Percentiles rank a stretch among this genome's conserved stretches.
These are phyloP conservation scores for Trichopus zeylanicus DNA, from an alignment of 116 monocot genomes.

Conservation along the genomic window DNA sequence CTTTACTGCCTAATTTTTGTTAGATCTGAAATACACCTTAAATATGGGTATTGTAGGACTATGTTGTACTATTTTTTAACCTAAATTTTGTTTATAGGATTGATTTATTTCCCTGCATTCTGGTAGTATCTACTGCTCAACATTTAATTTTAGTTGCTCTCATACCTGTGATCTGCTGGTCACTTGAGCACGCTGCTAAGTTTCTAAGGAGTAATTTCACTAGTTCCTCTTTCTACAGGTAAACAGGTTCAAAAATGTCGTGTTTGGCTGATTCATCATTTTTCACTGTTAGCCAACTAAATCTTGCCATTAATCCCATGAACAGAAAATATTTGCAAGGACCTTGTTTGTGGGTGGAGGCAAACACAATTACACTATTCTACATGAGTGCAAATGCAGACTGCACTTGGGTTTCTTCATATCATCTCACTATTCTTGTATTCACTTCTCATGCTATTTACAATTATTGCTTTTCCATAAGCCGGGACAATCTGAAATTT, in stretches of 20 bases:
- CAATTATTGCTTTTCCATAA: constrained; percentile 4
- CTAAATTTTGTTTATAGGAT: background rate
- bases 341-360: constrained; percentile 72
- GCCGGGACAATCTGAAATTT: background rate
- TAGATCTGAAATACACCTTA: constrained; percentile 53
- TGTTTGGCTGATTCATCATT: background rate
- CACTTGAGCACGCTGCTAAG: constrained; percentile 59
- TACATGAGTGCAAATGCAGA: constrained; percentile 67
- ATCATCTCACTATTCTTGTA: constrained; percentile 79
- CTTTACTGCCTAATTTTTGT: constrained; percentile 74
- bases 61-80: background rate
- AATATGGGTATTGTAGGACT: constrained; percentile 35
- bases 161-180: constrained; percentile 75
- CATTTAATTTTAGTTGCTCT: constrained; percentile 61
- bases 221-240: constrained; percentile 73
- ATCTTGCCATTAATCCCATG: background rate
- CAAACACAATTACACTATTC: constrained; percentile 50
- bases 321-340: constrained; percentile 65
- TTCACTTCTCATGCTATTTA: constrained; percentile 24
- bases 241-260: constrained; percentile 4
- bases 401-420: constrained; percentile 77
- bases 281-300: background rate
- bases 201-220: constrained; percentile 71
- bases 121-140: background rate
- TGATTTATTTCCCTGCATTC: background rate